These are phyloP conservation scores for Cercospora sp. DNA, from an alignment of 2,329 filamentous ascomycete genomes.

Conservation along the genomic window DNA sequence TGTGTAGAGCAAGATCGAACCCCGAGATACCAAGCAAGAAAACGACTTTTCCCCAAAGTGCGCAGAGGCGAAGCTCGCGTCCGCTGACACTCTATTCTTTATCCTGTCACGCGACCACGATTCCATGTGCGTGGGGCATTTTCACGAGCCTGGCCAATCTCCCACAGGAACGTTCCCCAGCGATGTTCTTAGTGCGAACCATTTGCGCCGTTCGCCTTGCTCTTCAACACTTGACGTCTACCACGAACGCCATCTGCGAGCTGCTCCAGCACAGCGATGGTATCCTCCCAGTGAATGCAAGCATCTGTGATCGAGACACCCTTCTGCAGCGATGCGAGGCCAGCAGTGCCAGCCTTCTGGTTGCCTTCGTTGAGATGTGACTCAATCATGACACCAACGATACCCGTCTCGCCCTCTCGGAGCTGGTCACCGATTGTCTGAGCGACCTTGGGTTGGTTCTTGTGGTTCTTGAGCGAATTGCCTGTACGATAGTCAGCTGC, in stretches of 20 bases:
- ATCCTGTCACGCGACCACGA: neutral
- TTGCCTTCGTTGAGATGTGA: conserved; percentile 88
- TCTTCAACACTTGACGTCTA: conserved; percentile 57
- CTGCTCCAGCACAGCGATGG: conserved; percentile 77
- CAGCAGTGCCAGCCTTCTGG: conserved; percentile 73
- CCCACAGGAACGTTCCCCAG: neutral
- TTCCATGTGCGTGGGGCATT: neutral
- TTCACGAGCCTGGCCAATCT: neutral
- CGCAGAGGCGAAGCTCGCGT: neutral
- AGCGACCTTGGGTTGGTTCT: conserved; percentile 94
- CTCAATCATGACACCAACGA: conserved; percentile 98
- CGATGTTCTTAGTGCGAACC: conserved; percentile 19
- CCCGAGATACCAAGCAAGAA: neutral
- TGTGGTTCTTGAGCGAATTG: conserved; percentile 96
- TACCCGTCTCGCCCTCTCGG: conserved; percentile 78
- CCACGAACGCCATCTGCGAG: conserved; percentile 80
- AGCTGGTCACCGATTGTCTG: conserved; percentile 80
- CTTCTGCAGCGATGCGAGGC: conserved; percentile 74
- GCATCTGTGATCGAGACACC: conserved; percentile 95
- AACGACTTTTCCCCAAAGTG: neutral
- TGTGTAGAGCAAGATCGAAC: neutral
- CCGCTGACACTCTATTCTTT: neutral
- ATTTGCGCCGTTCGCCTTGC: conserved; percentile 32
- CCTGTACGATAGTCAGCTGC: conserved; percentile 51
- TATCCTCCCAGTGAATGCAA: conserved; percentile 91